These are phyloP conservation scores for Globisporangium viniferum DNA, from an alignment of 352 stramenopile genomes.

Conservation along the genomic window DNA sequence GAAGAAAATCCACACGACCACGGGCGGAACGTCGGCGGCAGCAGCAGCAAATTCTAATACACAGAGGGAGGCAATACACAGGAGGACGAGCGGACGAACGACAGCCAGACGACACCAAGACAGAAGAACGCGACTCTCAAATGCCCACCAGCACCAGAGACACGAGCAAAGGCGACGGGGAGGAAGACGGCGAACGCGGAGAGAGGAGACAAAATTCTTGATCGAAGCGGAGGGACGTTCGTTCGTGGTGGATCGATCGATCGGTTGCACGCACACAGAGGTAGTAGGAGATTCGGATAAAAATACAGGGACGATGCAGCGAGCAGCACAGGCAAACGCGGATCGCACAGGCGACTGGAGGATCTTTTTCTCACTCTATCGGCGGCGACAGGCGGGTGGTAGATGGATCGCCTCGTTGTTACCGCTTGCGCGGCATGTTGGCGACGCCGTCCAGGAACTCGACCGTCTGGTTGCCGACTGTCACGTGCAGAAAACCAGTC, in stretches of 20 bases:
- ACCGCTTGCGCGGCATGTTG: conserved; percentile 82
- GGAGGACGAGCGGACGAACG: background rate
- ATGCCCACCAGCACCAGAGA: background rate
- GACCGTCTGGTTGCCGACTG: conserved; percentile 76
- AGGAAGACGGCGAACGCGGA: conserved; percentile 6
- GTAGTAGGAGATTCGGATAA: background rate
- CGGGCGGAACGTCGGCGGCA: conserved; percentile 6
- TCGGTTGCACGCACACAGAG: background rate
- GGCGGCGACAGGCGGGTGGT: no score
- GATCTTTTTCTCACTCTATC: conserved; percentile 1
- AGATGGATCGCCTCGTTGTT: conserved; percentile 18
- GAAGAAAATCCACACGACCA: conserved; percentile 9
- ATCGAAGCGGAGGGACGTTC: background rate
- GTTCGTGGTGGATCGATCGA: background rate
- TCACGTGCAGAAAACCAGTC: conserved; percentile 78
- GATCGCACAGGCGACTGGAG: background rate
- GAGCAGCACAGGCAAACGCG: background rate
- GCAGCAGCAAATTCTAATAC: conserved; percentile 10
- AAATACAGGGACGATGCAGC: conserved; percentile 7
- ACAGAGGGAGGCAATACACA: conserved; percentile 3
- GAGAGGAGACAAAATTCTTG: conserved; percentile 9
- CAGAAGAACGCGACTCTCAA: background rate
- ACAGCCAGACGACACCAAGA: background rate
- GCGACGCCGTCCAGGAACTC: conserved; percentile 79
- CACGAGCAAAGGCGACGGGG: background rate